A percentile compares a stretch with the other conserved stretches of the same genome.
Evolutionary conservation across 2,329 filamentous ascomycete genomes (phyloP).

Genomic region (Piedraia hortae): DNA sequence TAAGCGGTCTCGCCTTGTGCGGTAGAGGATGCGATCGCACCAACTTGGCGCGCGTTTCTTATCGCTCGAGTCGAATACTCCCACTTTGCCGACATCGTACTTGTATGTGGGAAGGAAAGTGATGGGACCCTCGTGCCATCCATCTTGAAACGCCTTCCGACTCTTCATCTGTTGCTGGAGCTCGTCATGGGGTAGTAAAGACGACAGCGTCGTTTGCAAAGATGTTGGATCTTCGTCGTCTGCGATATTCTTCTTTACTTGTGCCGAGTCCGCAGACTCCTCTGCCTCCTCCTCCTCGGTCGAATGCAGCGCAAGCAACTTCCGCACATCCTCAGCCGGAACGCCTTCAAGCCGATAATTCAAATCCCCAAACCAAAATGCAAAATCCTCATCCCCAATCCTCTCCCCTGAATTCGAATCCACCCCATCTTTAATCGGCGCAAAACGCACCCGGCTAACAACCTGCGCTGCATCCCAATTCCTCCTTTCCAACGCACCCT

Average conservation of each 20-base stretch:
- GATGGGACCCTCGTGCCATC: slow-evolving; percentile 73
- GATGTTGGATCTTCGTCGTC: slow-evolving; percentile 56
- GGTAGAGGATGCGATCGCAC: slow-evolving; percentile 83
- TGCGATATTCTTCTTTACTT: slow-evolving; percentile 7
- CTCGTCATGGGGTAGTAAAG: slow-evolving; percentile 73
- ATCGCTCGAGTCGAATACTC: slow-evolving; percentile 81
- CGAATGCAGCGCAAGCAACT: slow-evolving; percentile 49
- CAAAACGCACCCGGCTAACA: slow-evolving; percentile 45
- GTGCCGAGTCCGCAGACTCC: slow-evolving; percentile 2
- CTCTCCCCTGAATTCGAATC: slow-evolving; percentile 31
- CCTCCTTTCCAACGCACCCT: slow-evolving; percentile 47
- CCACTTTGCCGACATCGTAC: slow-evolving; percentile 83
- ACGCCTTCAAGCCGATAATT: slow-evolving; percentile 81
- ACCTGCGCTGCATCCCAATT: slow-evolving; percentile 81
- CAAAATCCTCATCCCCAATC: slow-evolving; percentile 76
- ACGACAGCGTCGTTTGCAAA: slow-evolving; percentile 65
- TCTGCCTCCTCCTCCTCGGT: slow-evolving; percentile 13
- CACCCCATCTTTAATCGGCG: slow-evolving; percentile 38
- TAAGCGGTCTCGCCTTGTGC: slow-evolving; percentile 43
- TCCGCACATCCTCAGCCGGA: slow-evolving; percentile 69
- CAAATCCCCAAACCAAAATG: slow-evolving; percentile 87
- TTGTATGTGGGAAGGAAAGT: slow-evolving; percentile 88
- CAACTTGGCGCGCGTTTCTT: slow-evolving; percentile 82
- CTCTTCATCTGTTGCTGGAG: slow-evolving; percentile 43
- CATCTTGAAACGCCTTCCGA: slow-evolving; percentile 64